A percentile compares a stretch with the other conserved stretches of the same genome.
Evolutionary conservation across 495 filamentous ascomycete species (phyloP).

Genomic region (Podospora appendiculata): DNA sequence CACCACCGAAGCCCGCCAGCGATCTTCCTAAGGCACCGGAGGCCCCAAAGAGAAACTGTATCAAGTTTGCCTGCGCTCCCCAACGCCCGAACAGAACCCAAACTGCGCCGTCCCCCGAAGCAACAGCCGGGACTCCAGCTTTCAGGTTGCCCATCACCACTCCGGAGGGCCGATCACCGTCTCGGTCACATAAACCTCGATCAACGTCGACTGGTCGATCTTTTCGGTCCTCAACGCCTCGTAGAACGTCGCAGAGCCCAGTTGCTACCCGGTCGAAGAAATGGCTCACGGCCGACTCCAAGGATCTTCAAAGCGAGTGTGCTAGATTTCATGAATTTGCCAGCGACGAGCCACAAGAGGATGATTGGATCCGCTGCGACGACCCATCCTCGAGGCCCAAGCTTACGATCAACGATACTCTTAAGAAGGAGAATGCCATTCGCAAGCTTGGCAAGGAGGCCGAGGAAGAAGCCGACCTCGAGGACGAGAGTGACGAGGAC

Average conservation of each 20-base stretch:
- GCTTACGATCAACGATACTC: slow-evolving; percentile 80
- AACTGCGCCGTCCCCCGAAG: slow-evolving; percentile 5
- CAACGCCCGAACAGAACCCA: slow-evolving; percentile 1
- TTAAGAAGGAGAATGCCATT: slow-evolving; percentile 84
- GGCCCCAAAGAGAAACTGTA: slow-evolving; percentile 33
- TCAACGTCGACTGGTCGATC: slow-evolving; percentile 39
- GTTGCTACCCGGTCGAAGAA: slow-evolving; percentile 26
- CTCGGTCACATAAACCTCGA: slow-evolving; percentile 29
- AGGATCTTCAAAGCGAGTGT: slow-evolving; percentile 58
- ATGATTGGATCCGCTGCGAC: slow-evolving; percentile 76
- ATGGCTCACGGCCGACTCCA: slow-evolving; percentile 41
- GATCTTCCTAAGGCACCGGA: slow-evolving; percentile 20
- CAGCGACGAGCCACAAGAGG: slow-evolving; percentile 67
- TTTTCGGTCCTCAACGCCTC: slow-evolving; percentile 39
- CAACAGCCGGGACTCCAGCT: slow-evolving; percentile 12
- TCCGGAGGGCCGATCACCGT: slow-evolving; percentile 17
- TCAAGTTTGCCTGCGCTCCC: slow-evolving; percentile 44
- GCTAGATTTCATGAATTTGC: slow-evolving; percentile 90
- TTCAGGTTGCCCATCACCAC: slow-evolving; percentile 12
- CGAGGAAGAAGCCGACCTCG: slow-evolving; percentile 74
- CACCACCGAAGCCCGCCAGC: slow-evolving; percentile 11
- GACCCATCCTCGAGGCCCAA: slow-evolving; percentile 50
- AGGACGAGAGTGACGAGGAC: slow-evolving; percentile 58
- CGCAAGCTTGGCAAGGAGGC: slow-evolving; percentile 82
- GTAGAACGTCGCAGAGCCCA: slow-evolving; percentile 26